Base-by-base conservation (phyloP, 208 protist genomes). In the Kentomonas sorsogonicus region DNA sequence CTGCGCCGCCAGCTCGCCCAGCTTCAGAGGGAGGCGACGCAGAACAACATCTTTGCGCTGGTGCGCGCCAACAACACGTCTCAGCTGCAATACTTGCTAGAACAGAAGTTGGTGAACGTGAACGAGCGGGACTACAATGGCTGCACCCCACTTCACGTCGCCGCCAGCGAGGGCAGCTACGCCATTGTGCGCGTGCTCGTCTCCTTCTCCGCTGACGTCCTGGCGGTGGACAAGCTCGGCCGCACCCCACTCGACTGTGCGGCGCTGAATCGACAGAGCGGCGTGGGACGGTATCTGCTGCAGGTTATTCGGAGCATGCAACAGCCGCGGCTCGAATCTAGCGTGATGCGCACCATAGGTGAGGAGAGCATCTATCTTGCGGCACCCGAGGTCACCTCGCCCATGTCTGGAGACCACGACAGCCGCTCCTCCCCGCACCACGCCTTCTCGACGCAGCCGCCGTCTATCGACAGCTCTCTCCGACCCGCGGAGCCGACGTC, bases 41-140 rank as follows among this genome's bases (percentile, higher is more conserved):
- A 48, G 27, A 51, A 66, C 23, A 94, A 86, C 66, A 86, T 91
- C 52, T 94, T 94, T 61, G 82, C 87, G 6, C 55, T 94, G 10
- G 80, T 94, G 16, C 76, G 81, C 48, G 69, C 81, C 27, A 88
- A 80, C 59, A 89, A 89, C 53, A 69, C 81, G 15, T 83, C 81
- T 38, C 72, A 83, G 69, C 54, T 94, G 53, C 81, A 88, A 63
- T 76, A 82, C 54, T 71, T 94, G 2, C 69, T 94, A 22, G 74
- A 87, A 40, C 69, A 82, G 38, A 53, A 53, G 0, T 50, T 92
- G 4, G 78, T 67, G 50, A 76, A 83, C 51, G 77, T 91, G 40
- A 87, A 91, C 43, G 68, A 89, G 51, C 68, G 80, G 33, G 89
- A 95, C 69, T 92, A 95, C 66, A 93, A 95, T 62, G 81, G 79